These are phyloP conservation scores for Nitzschia inconspicua DNA, from an alignment of 108 stramenopile genomes.

Conservation along the genomic window DNA sequence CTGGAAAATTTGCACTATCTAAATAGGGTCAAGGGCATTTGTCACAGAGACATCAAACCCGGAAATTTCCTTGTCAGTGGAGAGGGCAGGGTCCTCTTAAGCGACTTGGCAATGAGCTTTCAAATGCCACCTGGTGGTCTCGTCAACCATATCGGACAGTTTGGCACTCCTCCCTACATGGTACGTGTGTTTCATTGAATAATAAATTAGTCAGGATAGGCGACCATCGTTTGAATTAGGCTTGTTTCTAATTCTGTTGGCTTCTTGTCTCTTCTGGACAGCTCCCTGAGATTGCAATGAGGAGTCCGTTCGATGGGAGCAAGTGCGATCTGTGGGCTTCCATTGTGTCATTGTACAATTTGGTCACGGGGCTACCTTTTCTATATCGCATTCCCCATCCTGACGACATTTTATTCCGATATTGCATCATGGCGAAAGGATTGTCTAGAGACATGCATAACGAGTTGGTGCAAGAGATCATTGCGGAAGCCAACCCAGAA, in stretches of 20 bases:
- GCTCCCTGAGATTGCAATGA: constrained; percentile 44
- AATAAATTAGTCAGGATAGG: too few species aligned
- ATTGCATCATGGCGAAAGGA: constrained; percentile 12
- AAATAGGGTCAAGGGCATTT: constrained; percentile 16
- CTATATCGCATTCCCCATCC: constrained; percentile 2
- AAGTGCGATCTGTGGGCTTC: constrained; percentile 46
- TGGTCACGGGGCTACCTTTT: constrained; percentile 2
- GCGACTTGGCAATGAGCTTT: constrained; percentile 66
- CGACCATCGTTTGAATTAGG: too few species aligned
- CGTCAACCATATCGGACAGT: constrained; percentile 33
- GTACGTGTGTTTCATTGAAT: too few species aligned
- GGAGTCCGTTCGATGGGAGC: constrained; percentile 53
- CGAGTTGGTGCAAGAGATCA: background rate
- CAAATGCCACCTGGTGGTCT: constrained; percentile 39
- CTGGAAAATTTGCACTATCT: constrained; percentile 27
- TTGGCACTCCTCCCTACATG: constrained; percentile 60
- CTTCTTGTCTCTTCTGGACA: too few species aligned
- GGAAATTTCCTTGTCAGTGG: constrained; percentile 51
- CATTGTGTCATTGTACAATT: constrained; percentile 1
- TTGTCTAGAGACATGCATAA: constrained; percentile 2
- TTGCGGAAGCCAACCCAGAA: background rate
- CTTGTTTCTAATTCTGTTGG: too few species aligned
- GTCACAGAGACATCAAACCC: constrained; percentile 52
- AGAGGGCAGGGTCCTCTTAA: constrained; percentile 14
- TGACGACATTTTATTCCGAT: constrained; percentile 3